Evolutionary conservation across 805 yeast species (phyloP).

Genomic region (Wickerhamomyces subpelliculosus): DNA sequence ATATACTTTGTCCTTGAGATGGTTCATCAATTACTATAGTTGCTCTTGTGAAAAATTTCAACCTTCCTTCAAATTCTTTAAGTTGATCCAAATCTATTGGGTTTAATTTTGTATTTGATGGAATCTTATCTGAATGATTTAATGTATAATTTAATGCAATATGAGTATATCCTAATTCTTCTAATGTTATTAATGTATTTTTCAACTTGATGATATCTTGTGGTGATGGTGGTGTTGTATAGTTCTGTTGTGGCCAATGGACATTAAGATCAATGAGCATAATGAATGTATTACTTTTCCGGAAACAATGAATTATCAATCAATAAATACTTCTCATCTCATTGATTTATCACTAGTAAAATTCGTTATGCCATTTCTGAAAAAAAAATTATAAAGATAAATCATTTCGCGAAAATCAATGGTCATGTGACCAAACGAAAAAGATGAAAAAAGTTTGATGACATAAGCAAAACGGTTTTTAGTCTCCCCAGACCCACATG

Average conservation of each 20-base stretch:
- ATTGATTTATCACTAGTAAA: no score
- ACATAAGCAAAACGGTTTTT: no score
- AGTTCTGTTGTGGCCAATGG: conserved; percentile 59
- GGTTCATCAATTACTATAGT: conserved; percentile 77
- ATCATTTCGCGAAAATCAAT: no score
- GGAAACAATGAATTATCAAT: no score
- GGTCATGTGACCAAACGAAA: no score
- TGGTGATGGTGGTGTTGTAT: conserved; percentile 32
- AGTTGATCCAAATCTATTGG: conserved; percentile 34
- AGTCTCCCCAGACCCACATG: no score
- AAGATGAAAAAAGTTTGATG: no score
- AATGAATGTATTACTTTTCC: background rate
- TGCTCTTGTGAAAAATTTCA: conserved; percentile 58
- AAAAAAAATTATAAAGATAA: no score
- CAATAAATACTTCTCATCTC: no score
- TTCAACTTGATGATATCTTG: conserved; percentile 38
- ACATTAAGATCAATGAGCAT: conserved; percentile 66
- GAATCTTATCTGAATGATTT: conserved; percentile 45
- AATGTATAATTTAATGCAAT: conserved; percentile 67
- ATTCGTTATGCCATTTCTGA: no score
- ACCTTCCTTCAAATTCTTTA: conserved; percentile 21
- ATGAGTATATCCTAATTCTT: conserved; percentile 63
- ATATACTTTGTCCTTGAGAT: conserved; percentile 56
- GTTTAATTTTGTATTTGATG: conserved; percentile 32
- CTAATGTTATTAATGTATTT: conserved; percentile 44